Evolutionary conservation across 495 filamentous ascomycete genomes (phyloP).

Genomic region (Rusavskia elegans): DNA sequence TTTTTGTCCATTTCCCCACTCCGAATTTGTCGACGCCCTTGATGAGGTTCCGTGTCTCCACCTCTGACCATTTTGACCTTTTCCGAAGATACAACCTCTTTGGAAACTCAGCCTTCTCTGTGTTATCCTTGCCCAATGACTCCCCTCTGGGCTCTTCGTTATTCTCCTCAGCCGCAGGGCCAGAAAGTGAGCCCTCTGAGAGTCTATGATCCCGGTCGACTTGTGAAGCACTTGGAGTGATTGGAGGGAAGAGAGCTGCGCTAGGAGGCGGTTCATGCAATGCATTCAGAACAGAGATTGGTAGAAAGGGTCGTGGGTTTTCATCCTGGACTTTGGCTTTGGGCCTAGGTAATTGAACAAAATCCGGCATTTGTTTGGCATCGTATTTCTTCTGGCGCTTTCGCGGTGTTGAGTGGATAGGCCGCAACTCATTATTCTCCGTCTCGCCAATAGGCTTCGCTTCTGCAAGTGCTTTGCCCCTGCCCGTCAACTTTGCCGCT

Average conservation of each 20-base stretch:
- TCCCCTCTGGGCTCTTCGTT: not conserved
- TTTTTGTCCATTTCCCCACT: constrained; percentile 76
- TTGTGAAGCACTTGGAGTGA: constrained; percentile 19
- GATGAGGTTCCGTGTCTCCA: constrained; percentile 65
- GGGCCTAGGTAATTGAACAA: constrained; percentile 32
- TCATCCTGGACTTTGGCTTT: constrained; percentile 30
- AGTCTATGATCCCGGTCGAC: constrained; percentile 2
- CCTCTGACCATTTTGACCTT: constrained; percentile 55
- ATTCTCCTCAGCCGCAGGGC: not conserved
- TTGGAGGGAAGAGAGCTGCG: constrained; percentile 56
- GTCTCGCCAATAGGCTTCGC: constrained; percentile 14
- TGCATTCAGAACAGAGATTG: constrained; percentile 51
- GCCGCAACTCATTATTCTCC: constrained; percentile 3
- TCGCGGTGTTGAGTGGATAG: constrained; percentile 2
- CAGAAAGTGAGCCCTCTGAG: constrained; percentile 1
- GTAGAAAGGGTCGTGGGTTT: constrained; percentile 31
- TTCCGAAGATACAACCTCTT: constrained; percentile 4
- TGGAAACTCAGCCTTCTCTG: not conserved
- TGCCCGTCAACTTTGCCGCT: constrained; percentile 18
- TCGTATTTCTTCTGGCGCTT: constrained; percentile 22
- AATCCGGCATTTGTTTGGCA: constrained; percentile 30
- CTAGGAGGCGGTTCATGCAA: constrained; percentile 62
- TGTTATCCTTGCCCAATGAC: not conserved
- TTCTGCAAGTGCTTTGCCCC: constrained; percentile 15
- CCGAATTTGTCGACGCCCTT: constrained; percentile 67